Evolutionary conservation across 768 basidiomycete species (phyloP).

Genomic region (Mycena belliarum): DNA sequence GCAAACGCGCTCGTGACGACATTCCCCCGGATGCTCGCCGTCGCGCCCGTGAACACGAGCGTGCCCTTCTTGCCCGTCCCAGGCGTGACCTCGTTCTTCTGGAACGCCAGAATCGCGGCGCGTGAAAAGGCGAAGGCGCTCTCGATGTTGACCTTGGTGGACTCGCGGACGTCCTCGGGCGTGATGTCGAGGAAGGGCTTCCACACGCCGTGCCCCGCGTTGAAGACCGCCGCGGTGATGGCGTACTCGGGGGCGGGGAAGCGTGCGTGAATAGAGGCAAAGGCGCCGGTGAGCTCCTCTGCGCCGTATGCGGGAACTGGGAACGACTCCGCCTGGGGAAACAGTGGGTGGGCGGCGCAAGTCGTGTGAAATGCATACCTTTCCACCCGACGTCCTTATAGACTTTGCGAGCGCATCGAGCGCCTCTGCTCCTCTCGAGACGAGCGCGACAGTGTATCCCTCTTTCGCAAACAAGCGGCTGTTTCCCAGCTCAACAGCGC

Average conservation of each 20-base stretch:
- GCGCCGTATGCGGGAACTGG: constrained; percentile 52
- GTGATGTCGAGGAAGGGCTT: constrained; percentile 69
- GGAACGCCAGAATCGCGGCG: constrained; percentile 59
- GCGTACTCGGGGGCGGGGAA: constrained; percentile 50
- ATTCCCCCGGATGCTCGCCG: constrained; percentile 66
- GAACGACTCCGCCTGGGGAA: constrained; percentile 56
- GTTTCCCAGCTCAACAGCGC: not conserved
- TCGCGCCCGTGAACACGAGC: constrained; percentile 38
- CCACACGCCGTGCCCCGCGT: constrained; percentile 57
- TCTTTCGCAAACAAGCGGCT: constrained; percentile 62
- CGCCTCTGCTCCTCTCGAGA: constrained; percentile 56
- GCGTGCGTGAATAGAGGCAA: constrained; percentile 37
- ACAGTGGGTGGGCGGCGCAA: not conserved
- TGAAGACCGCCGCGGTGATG: constrained; percentile 66
- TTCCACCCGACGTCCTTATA: constrained; percentile 53
- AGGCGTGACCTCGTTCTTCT: constrained; percentile 52
- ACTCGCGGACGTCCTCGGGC: constrained; percentile 47
- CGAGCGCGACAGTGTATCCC: constrained; percentile 67
- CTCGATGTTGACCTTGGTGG: constrained; percentile 53
- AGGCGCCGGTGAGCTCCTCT: constrained; percentile 38
- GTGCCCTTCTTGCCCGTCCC: constrained; percentile 48
- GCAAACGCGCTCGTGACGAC: constrained; percentile 60
- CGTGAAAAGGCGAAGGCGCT: constrained; percentile 66
- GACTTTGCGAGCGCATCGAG: constrained; percentile 56
- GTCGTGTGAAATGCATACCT: constrained; percentile 36